Evolutionary conservation across 345 rosid species (phyloP), one percentile per base, ranked within the genome.

Genomic region (Euphorbia tirucalli): DNA sequence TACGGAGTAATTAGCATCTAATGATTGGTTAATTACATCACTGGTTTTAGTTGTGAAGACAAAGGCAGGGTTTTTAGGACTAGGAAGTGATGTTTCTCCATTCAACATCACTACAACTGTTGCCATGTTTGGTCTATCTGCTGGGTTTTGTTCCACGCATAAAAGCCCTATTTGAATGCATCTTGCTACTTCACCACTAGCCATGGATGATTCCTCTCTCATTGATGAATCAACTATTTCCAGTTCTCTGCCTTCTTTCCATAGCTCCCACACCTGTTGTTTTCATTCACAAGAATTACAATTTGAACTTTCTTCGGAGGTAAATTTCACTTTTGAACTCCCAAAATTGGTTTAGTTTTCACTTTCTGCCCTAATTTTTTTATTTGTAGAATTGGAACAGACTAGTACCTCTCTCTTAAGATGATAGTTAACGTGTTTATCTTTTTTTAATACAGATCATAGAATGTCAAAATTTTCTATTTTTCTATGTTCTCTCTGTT

Each of bases 131-230:
- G 44, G 44, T 41, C 44, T 41, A 10, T 41, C 44, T 10, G 9
- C 83, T 88, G 90, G 31, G 81, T 84, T 22, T 88, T 84, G 10
- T 41, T 41, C 10, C 3, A 41, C 44, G 9, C 44, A 41, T 41
- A 41, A 41, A 1, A 41, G 8, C 71, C 87, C 88, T 1, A 86
- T 81, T 7, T 84, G 85, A 30, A 85, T 73, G 78, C 88, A 85
- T 60, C 80, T 86, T 61, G 27, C 18, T 11, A 79, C 75, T 70
- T 86, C 85, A 7, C 72, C 43, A 3, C 10, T 55, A 5, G 66
- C 41, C 48, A 73, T 5, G n/a, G 56, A 50, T 15, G 57, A 77
- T 5, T 74, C 71, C 7, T 71, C 78, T 5, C 72, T 50, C 55
- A 85, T 35, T 25, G 67, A 41, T 3, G 78, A 35, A 31, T 86